These are phyloP conservation scores for Helichrysum umbraculigerum DNA, from an alignment of 129 eudicot species.

Conservation along the genomic window DNA sequence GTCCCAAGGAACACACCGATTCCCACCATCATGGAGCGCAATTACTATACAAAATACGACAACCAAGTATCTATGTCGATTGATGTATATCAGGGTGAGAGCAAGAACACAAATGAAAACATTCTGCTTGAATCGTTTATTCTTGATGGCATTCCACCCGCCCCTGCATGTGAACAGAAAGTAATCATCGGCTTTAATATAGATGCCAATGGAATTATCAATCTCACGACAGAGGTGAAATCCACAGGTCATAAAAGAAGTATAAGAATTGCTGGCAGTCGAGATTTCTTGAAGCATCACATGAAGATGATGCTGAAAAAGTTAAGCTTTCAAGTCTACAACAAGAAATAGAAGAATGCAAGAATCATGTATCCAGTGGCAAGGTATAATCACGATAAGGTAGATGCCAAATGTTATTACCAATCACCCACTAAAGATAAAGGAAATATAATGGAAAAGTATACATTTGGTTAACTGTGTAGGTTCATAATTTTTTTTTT, in stretches of 20 bases:
- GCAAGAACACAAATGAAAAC: constrained; percentile 7
- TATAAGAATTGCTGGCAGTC: not conserved
- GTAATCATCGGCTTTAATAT: constrained; percentile 14
- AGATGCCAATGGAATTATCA: constrained; percentile 33
- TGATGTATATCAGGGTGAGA: constrained; percentile 25
- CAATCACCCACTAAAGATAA: no score
- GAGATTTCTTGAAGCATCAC: no score
- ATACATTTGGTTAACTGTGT: no score
- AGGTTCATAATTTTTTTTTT: no score
- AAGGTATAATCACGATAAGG: no score
- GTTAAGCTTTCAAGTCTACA: no score
- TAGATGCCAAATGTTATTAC: no score
- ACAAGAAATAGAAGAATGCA: no score
- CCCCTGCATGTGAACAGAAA: constrained; percentile 1
- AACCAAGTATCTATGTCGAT: not conserved
- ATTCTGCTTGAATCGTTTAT: constrained; percentile 8
- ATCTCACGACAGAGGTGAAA: constrained; percentile 20
- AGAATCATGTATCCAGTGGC: no score
- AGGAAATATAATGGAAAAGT: no score
- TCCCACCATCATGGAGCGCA: not conserved
- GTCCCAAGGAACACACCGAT: constrained; percentile 22
- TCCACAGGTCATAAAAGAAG: constrained; percentile 7
- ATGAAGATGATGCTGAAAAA: no score
- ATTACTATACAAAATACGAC: not conserved
- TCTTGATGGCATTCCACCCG: constrained; percentile 24